Evolutionary conservation across 805 yeast species (phyloP), one percentile per base, ranked within the genome.

Genomic region (Teunomyces pallodes): DNA sequence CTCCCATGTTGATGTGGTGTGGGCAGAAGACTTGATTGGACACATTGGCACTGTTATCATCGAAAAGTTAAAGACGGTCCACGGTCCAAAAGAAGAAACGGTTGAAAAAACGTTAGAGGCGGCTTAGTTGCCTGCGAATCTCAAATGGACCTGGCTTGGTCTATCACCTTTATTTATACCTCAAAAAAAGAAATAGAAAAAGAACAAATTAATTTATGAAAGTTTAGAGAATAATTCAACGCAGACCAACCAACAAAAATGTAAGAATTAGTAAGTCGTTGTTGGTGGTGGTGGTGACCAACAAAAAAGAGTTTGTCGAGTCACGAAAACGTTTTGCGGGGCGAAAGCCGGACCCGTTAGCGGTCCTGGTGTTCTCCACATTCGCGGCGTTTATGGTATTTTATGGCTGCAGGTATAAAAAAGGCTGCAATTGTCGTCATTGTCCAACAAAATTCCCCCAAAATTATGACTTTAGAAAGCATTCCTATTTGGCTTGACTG

Each of bases 1-100:
- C 63, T 82, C 90, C 13, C 99, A 92, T 65, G 69, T 92, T 45
- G 99, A 92, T 66, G 96, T 90, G 0, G 71, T 91, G 10, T 92
- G 99, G 99, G 92, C 97, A 0, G 82, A 79, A 58, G 91, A 88
- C 60, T 83, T 84, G 1, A 73, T 80, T 26, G 82, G 80, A 3
- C 76, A 74, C 39, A 79, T 92, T 16, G 96, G 95, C 0, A 66
- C 64, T 43, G 59, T 53, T 8, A 58, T 67, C 7, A 44, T 46
- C 16, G 60, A 59, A 3, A 42, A 35, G 17, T 32, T 42, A n/a
- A 38, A 38, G 30, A 26, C 27, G 5, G 5, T 38, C 17, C 43
- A 40, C 14, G 35, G 43, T 14, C 43, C 42, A 39, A n/a, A 39
- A 26, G 32, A n/a, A n/a, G 24, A 26, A 14, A 20, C 24, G 20